Evolutionary conservation across 208 protist species (phyloP).

Genomic region (Sergeia podlipaevii): DNA sequence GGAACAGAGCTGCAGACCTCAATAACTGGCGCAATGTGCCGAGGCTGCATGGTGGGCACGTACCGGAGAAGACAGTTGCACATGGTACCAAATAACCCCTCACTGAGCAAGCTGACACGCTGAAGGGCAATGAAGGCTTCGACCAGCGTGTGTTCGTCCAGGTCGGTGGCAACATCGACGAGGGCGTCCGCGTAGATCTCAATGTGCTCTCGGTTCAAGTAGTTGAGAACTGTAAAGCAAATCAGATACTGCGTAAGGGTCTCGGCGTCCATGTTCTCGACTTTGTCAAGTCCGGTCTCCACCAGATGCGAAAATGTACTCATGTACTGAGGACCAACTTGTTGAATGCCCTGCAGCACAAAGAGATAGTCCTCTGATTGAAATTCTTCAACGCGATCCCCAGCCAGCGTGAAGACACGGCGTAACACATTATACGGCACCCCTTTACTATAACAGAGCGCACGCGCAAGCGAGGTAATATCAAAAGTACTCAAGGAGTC

Average conservation of each 20-base stretch:
- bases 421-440: conserved; percentile 50
- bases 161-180: conserved; percentile 61
- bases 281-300: conserved; percentile 59
- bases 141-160: conserved; percentile 63
- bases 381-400: conserved; percentile 50
- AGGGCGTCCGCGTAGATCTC: conserved; percentile 87
- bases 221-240: conserved; percentile 59
- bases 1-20: conserved; percentile 76
- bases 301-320: conserved; percentile 58
- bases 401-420: conserved; percentile 34
- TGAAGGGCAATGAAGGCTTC: conserved; percentile 70
- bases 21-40: conserved; percentile 66
- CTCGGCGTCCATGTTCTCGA: conserved; percentile 74
- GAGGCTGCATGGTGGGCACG: conserved; percentile 33
- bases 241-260: conserved; percentile 69
- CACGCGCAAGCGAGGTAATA: conserved; percentile 31
- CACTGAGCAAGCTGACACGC: conserved; percentile 58
- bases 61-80: conserved; percentile 33
- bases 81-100: conserved; percentile 63
- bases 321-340: conserved; percentile 32
- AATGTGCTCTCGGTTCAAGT: conserved; percentile 64
- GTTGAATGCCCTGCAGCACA: conserved; percentile 37
- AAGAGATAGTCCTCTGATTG: conserved; percentile 79
- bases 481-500: conserved; percentile 68
- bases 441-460: conserved; percentile 44